Conservation (phyloP, 2,329 filamentous ascomycete genomes). For the Periglandula ipomoeae region DNA sequence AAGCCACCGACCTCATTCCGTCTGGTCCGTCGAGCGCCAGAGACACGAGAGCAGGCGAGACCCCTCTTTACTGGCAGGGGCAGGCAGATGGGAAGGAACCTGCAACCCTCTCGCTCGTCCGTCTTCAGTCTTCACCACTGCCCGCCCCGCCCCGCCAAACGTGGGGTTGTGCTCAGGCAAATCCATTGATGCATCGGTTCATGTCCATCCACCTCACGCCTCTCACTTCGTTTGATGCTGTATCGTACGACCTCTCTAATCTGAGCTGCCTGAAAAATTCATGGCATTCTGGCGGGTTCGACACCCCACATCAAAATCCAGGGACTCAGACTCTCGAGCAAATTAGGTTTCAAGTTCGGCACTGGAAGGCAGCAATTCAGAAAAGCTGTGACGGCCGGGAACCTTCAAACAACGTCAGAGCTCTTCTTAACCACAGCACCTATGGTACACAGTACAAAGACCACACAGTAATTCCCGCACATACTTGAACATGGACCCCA, state of each 20-base stretch:
- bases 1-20: not conserved
- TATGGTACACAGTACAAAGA: not conserved
- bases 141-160: not conserved
- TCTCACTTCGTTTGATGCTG: too few species aligned
- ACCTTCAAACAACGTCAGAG: not conserved
- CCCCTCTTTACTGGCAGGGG: too few species aligned
- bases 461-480: not conserved
- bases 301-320: too few species aligned
- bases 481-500: slow-evolving; percentile 31
- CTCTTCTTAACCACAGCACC: not conserved
- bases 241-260: not conserved
- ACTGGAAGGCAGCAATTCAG: too few species aligned
- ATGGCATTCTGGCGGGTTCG: too few species aligned
- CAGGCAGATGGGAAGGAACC: not conserved
- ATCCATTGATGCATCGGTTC: not conserved
- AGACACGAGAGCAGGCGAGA: too few species aligned
- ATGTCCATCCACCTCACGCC: too few species aligned
- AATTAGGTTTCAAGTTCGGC: too few species aligned
- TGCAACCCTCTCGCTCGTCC: not conserved
- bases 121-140: not conserved
- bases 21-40: too few species aligned
- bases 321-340: too few species aligned
- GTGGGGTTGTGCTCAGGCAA: slow-evolving; percentile 1
- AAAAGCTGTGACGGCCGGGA: too few species aligned
- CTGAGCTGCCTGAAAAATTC: too few species aligned